These are phyloP conservation scores for Tylopilus vinaceipallidus DNA, from an alignment of 768 basidiomycete genomes.

Conservation along the genomic window DNA sequence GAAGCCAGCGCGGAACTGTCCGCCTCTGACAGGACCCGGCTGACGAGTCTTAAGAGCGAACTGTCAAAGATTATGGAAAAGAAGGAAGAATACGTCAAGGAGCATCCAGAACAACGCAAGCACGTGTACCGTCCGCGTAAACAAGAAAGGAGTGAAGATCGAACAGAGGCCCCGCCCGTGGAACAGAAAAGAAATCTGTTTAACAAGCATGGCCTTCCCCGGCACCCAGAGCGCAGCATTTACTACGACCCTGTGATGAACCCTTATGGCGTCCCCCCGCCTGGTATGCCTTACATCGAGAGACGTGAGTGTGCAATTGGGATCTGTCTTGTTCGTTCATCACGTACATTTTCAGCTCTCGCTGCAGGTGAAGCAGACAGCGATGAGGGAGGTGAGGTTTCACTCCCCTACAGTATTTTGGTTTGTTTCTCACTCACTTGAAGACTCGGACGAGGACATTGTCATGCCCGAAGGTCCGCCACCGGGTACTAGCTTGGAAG, in stretches of 20 bases:
- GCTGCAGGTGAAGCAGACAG: slow-evolving; percentile 61
- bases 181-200: slow-evolving; percentile 65
- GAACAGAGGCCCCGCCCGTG: slow-evolving; percentile 39
- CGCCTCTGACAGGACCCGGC: slow-evolving; percentile 58
- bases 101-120: slow-evolving; percentile 89
- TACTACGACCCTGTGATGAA: slow-evolving; percentile 95
- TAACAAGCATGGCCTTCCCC: slow-evolving; percentile 79
- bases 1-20: slow-evolving; percentile 46
- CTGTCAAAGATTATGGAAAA: slow-evolving; percentile 77
- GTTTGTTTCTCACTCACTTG: background rate
- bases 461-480: slow-evolving; percentile 62
- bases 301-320: slow-evolving; percentile 54
- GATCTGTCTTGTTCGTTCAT: background rate
- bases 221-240: slow-evolving; percentile 88
- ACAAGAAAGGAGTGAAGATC: slow-evolving; percentile 39
- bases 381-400: slow-evolving; percentile 47
- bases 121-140: slow-evolving; percentile 70
- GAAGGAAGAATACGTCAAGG: slow-evolving; percentile 89
- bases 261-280: slow-evolving; percentile 89
- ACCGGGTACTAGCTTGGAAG: slow-evolving; percentile 40
- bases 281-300: slow-evolving; percentile 95
- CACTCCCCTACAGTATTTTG: background rate
- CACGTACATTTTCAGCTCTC: slow-evolving; percentile 43
- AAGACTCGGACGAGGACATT: slow-evolving; percentile 54
- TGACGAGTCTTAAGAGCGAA: slow-evolving; percentile 73